phyloP scores from a whole-genome alignment of 2,329 filamentous ascomycete species.

The Arachnopeziza araneosa region DNA sequence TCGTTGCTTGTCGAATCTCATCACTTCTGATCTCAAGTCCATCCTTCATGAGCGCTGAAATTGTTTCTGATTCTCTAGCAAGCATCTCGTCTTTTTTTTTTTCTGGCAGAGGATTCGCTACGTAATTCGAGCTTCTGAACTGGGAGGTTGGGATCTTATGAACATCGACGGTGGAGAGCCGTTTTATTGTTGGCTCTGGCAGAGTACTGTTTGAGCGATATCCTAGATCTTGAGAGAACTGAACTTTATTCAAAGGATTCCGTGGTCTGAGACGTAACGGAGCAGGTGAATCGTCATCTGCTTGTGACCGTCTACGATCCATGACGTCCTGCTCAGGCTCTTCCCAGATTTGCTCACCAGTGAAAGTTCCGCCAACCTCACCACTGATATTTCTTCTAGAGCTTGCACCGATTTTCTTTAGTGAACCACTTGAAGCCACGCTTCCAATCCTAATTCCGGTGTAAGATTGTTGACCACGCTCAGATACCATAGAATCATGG shows the following conservation, averaged over 20 bases:
- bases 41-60: constrained; percentile 48
- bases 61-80: constrained; percentile 4
- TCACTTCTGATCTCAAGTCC: constrained; percentile 79
- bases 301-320: constrained; percentile 20
- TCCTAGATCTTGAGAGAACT: constrained; percentile 39
- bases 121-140: constrained; percentile 76
- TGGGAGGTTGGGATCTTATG: constrained; percentile 79
- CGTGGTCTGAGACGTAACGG: constrained; percentile 54
- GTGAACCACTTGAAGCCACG: not conserved
- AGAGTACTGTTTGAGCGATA: constrained; percentile 39
- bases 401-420: constrained; percentile 14
- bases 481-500: not conserved
- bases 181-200: constrained; percentile 36
- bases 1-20: constrained; percentile 85
- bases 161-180: constrained; percentile 59
- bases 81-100: not conserved
- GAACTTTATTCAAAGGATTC: constrained; percentile 60
- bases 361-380: constrained; percentile 58
- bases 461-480: constrained; percentile 19
- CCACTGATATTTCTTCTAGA: constrained; percentile 61
- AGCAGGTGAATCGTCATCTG: constrained; percentile 32
- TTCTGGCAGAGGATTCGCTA: constrained; percentile 47
- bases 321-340: constrained; percentile 57
- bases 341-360: constrained; percentile 81
- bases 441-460: constrained; percentile 2